phyloP scores from a whole-genome alignment of 176 grass and related monocot genomes.

The Carex pumila region DNA sequence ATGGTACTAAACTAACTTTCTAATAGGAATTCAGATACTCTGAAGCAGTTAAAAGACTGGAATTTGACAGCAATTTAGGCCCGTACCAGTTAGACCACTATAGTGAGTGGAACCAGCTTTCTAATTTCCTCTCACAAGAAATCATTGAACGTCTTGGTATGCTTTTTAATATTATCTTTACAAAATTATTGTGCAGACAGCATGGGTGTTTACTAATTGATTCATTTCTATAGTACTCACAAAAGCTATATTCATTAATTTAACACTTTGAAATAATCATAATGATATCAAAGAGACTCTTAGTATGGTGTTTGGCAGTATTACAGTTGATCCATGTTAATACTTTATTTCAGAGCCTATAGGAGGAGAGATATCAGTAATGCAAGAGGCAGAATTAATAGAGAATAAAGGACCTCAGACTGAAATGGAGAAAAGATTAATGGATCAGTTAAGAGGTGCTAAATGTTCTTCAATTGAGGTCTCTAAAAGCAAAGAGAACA shows the following conservation, averaged over 20 bases:
- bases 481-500: conserved; percentile 29
- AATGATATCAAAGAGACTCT: not conserved
- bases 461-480: conserved; percentile 47
- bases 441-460: conserved; percentile 52
- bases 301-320: not conserved
- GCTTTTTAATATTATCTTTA: conserved; percentile 4
- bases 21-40: conserved; percentile 74
- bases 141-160: conserved; percentile 76
- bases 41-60: conserved; percentile 64
- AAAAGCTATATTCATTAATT: not conserved
- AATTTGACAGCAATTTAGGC: conserved; percentile 75
- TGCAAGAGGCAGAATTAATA: conserved; percentile 53
- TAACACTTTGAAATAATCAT: not conserved
- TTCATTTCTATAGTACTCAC: not conserved
- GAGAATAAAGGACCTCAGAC: conserved; percentile 50
- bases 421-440: conserved; percentile 56
- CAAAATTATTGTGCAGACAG: not conserved
- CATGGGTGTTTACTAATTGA: not conserved
- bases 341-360: conserved; percentile 48
- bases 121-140: conserved; percentile 50
- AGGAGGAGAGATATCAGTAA: conserved; percentile 82
- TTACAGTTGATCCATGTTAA: not conserved
- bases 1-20: conserved; percentile 36
- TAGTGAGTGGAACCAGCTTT: conserved; percentile 76
- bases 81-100: conserved; percentile 60